phyloP scores from a whole-genome alignment of 108 stramenopile genomes.

The Cyclotella baltica region DNA sequence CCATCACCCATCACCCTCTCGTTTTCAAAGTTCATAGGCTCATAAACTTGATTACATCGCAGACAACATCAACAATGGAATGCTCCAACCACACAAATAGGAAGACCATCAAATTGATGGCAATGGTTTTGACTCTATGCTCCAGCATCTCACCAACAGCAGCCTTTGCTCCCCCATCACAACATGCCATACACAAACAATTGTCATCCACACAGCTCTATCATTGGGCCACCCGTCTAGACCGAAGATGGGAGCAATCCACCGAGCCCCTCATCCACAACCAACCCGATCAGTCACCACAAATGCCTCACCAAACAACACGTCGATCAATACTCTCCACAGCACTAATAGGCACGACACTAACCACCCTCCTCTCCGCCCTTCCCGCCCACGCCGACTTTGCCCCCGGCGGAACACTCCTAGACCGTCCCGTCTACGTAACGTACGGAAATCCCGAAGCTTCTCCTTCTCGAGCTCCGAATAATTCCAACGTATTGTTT shows the following conservation, averaged over 20 bases:
- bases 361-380: conserved; percentile 14
- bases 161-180: conserved; percentile 11
- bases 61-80: background rate
- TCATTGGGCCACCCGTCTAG: conserved; percentile 35
- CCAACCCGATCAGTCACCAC: background rate
- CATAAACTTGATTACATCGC: background rate
- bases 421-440: conserved; percentile 71
- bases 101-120: conserved; percentile 1
- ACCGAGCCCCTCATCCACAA: background rate
- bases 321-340: conserved; percentile 42
- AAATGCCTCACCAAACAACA: background rate
- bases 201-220: conserved; percentile 8
- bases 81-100: background rate
- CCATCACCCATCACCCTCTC: too few relatives aligned
- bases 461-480: conserved; percentile 55
- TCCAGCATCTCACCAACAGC: background rate
- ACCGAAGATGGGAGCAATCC: background rate
- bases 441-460: conserved; percentile 75
- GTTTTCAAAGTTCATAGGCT: background rate
- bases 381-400: conserved; percentile 54
- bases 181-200: background rate
- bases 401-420: conserved; percentile 82
- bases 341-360: conserved; percentile 11
- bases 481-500: conserved; percentile 86
- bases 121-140: background rate